Evolutionary conservation across 106 monocot species (phyloP).

Genomic region (Dendrobium officinale): DNA sequence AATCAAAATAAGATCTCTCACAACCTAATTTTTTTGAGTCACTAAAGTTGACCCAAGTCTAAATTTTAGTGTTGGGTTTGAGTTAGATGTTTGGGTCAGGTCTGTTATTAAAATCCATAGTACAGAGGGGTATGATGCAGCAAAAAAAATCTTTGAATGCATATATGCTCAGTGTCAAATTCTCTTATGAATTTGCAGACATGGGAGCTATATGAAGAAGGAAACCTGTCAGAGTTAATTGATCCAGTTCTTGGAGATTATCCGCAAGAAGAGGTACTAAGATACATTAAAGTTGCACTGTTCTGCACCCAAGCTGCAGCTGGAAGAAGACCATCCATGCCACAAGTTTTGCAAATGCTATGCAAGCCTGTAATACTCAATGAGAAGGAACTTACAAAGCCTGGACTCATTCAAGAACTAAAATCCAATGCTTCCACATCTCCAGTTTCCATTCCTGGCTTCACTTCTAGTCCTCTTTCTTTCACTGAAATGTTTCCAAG

Average conservation of each 20-base stretch:
- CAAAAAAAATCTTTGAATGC: too few species aligned
- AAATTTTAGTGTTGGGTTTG: too few species aligned
- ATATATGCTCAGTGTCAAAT: too few species aligned
- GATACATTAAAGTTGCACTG: slow-evolving; percentile 56
- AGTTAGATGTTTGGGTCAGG: too few species aligned
- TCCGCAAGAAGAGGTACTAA: slow-evolving; percentile 49
- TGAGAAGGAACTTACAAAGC: slow-evolving; percentile 49
- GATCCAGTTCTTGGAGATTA: slow-evolving; percentile 49
- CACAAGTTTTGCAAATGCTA: slow-evolving; percentile 59
- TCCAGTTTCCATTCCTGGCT: background rate
- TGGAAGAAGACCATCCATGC: slow-evolving; percentile 50
- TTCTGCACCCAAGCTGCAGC: slow-evolving; percentile 70
- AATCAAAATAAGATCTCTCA: too few species aligned
- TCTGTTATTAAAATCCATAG: too few species aligned
- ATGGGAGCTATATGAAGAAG: slow-evolving; percentile 64
- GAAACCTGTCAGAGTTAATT: slow-evolving; percentile 35
- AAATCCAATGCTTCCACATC: slow-evolving; percentile 14
- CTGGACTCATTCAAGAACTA: slow-evolving; percentile 38
- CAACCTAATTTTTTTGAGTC: too few species aligned
- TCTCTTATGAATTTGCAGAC: slow-evolving; percentile 16
- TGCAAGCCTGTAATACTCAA: slow-evolving; percentile 35
- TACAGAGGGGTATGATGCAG: too few species aligned
- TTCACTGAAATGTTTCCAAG: slow-evolving; percentile 36
- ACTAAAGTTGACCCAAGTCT: too few species aligned
- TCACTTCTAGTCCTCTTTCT: slow-evolving; percentile 17